Conservation (phyloP, 2,329 filamentous ascomycete species). For the Xylaria arbuscula region DNA sequence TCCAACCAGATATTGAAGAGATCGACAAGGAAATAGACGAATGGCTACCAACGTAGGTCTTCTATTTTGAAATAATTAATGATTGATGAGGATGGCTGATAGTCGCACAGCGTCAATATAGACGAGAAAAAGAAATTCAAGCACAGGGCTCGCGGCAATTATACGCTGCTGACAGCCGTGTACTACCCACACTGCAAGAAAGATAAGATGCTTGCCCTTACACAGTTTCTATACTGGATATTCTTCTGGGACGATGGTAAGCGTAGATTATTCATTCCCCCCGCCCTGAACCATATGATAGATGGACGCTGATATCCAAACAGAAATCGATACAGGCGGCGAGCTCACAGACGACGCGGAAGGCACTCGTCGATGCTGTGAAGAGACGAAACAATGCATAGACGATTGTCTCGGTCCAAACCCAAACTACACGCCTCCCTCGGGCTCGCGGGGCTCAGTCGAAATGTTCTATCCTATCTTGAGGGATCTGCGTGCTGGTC, state of each 20-base stretch:
- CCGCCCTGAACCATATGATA: not conserved
- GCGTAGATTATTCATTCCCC: not conserved
- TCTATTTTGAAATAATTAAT: not conserved
- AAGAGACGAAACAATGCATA: constrained; percentile 45
- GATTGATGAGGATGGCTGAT: constrained; percentile 21
- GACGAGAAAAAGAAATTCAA: constrained; percentile 46
- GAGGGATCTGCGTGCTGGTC: constrained; percentile 41
- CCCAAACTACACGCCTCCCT: constrained; percentile 42
- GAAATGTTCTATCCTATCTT: constrained; percentile 48
- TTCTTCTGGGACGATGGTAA: constrained; percentile 49
- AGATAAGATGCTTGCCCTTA: constrained; percentile 45
- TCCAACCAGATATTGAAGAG: constrained; percentile 46
- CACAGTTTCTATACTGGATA: constrained; percentile 49
- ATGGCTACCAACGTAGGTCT: constrained; percentile 45
- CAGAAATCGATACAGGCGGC: constrained; percentile 49
- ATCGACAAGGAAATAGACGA: constrained; percentile 45
- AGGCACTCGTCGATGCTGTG: constrained; percentile 42
- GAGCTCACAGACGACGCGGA: constrained; percentile 46
- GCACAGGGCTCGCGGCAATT: constrained; percentile 46
- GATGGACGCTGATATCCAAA: constrained; percentile 1
- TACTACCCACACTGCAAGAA: constrained; percentile 48
- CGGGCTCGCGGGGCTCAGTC: constrained; percentile 40
- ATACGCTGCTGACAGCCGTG: constrained; percentile 44
- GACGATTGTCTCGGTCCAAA: constrained; percentile 45
- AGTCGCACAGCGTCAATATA: constrained; percentile 41